Percentiles rank a stretch among this genome's conserved stretches.
These are phyloP conservation scores for Paracamarosporium sp. DNA, from an alignment of 2,329 filamentous ascomycete species.

Conservation along the genomic window DNA sequence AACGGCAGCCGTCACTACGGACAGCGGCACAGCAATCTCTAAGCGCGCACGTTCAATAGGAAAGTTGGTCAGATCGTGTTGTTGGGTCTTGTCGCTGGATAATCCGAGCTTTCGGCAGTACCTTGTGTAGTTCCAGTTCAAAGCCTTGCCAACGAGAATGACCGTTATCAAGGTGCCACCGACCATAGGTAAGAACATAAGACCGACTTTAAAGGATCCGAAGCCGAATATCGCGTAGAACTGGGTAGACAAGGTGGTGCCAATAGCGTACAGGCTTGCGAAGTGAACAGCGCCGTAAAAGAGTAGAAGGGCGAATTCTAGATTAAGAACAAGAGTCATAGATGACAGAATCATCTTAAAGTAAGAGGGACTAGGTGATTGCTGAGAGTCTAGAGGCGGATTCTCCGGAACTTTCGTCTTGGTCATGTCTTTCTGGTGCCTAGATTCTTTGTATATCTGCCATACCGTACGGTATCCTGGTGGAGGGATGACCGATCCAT, in stretches of 20 bases:
- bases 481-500: constrained; percentile 5
- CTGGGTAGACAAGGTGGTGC: constrained; percentile 9
- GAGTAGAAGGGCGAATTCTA: constrained; percentile 4
- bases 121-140: constrained; percentile 76
- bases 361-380: background rate
- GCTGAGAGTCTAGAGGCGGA: background rate
- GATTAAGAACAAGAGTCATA: background rate
- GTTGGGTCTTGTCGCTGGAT: background rate
- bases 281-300: constrained; percentile 10
- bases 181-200: background rate
- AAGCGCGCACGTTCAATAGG: background rate
- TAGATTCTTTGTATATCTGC: background rate
- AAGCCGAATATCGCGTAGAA: constrained; percentile 14
- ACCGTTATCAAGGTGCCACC: background rate
- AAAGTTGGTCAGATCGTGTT: background rate
- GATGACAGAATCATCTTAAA: constrained; percentile 1
- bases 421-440: background rate
- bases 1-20: no score
- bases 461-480: background rate
- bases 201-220: constrained; percentile 11
- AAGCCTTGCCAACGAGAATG: constrained; percentile 33
- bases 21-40: background rate
- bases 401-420: background rate
- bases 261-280: constrained; percentile 4
- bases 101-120: constrained; percentile 64